phyloP scores from a whole-genome alignment of 495 filamentous ascomycete species.

The Neurospora sp. region DNA sequence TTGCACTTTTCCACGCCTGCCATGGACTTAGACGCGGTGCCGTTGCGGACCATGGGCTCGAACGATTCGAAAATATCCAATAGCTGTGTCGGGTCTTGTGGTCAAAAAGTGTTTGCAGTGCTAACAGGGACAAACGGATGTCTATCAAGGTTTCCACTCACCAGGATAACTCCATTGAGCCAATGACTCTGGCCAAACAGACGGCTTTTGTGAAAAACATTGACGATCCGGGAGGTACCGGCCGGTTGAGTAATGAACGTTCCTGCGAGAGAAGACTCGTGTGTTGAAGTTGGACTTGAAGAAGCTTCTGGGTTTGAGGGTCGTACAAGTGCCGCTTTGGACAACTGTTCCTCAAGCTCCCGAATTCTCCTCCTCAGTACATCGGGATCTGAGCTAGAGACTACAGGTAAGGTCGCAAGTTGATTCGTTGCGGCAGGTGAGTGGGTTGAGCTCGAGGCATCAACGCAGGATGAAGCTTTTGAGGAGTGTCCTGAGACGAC shows the following conservation, averaged over 20 bases:
- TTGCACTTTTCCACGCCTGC: conserved; percentile 18
- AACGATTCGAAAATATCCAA: conserved; percentile 20
- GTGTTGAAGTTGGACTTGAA: neutral
- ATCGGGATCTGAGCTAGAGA: conserved; percentile 26
- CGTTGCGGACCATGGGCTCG: neutral
- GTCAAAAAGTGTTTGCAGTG: neutral
- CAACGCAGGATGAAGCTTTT: neutral
- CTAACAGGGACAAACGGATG: neutral
- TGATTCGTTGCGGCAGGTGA: conserved; percentile 13
- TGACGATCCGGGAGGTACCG: conserved; percentile 15
- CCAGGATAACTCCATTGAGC: conserved; percentile 33
- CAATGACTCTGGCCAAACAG: conserved; percentile 50
- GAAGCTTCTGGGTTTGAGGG: conserved; percentile 1
- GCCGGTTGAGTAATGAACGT: conserved; percentile 8
- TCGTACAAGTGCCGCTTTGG: conserved; percentile 14
- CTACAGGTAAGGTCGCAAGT: neutral
- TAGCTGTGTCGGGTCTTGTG: conserved; percentile 4
- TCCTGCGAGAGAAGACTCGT: conserved; percentile 11
- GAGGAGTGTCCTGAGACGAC: neutral
- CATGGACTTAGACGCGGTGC: neutral
- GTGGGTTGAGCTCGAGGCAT: conserved; percentile 21
- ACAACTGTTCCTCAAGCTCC: conserved; percentile 38
- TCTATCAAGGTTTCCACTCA: conserved; percentile 15
- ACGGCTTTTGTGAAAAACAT: conserved; percentile 43
- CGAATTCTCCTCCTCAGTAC: conserved; percentile 27